Evolutionary conservation across 345 rosid species (phyloP), one percentile per base, ranked within the genome.

Genomic region (Bruguiera gymnorhiza): DNA sequence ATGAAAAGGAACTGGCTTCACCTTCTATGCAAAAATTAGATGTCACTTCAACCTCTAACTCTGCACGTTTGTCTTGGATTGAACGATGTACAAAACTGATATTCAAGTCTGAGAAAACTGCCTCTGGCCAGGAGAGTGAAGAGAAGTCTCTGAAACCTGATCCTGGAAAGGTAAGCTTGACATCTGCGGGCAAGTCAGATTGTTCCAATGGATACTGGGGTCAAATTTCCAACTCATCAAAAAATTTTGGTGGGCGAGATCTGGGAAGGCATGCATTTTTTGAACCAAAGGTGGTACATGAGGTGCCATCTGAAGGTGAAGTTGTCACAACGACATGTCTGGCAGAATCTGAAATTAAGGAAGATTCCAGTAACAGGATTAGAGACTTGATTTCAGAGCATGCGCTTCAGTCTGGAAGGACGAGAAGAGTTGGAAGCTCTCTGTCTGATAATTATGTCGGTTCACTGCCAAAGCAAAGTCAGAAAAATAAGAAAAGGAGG

Each of bases 41-140:
- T 58, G 69, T 78, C 70, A 70, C 72, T 66, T 78, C 83, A 20
- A 74, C 86, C 64, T 72, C 84, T 26, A 72, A 79, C 63, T 60
- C 85, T 70, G 84, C 87, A 77, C 92, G 82, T 71, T 76, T 84
- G 74, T 85, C 97, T 43, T 95, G 99, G 99, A 73, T 95, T 61
- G 92, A 82, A 71, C 86, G 83, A 16, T 90, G 80, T 74, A 73
- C 88, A 5, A 88, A 87, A 55, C 75, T 83, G 71, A 76, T 95
- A 62, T 95, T 90, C 83, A 92, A 82, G 79, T 81, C 88, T 26
- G 90, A 86, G 64, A 80, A 77, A 73, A 63, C 79, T 10, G 36
- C 43, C 27, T 20, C 79, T 10, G 36, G 36, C n/a, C 15, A 65
- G 67, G 62, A 70, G 79, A 65, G 73, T 69, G 81, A 69, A 52